Base-by-base conservation (phyloP, 1,139 yeast genomes). In the Suhomyces atakaporum region DNA sequence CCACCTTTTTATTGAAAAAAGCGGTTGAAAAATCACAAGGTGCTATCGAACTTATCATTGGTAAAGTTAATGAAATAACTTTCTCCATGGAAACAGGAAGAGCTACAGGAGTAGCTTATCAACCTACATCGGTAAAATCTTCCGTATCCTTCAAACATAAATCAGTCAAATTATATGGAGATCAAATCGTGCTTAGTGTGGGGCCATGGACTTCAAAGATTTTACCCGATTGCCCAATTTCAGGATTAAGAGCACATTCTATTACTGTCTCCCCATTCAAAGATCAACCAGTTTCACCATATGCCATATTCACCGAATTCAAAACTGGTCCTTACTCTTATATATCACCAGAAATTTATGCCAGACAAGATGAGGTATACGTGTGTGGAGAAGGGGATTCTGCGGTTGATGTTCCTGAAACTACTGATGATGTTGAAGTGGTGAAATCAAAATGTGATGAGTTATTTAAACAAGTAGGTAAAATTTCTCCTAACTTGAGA, bases 381-480 rank as follows among this genome's bases (percentile, higher is more conserved):
- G 94, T 92, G 1, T 92, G 98, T 64, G 98, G 98, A 32, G 98
- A 92, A 62, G 96, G 97, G 28, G 97, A 90, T 56, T 83, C 92
- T 1, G 74, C 84, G 6, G 95, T 85, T 20, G 90, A 87, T 38
- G 79, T 92, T 25, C 98, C 98, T 2, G 97, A 88, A 53, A 84
- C 95, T 0, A 86, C 96, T 0, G 96, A 88, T 55, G 95, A 89
- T 48, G 96, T 92, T 19, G 89, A 84, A 58, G 95, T 90, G 22
- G 89, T 87, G 28, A 77, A 82, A 39, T 85, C 84, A 33, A 85
- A 87, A 58, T 92, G 97, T 67, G 96, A 89, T 51, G 90, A 86
- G 48, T 69, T 92, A 41, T 90, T 85, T 60, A 74, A 75, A 47
- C 85, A 84, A 54, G 97, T 90, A 11, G 83, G 95, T 1, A 82